Base-by-base conservation (phyloP, 345 rosid genomes). In the Cardiospermum halicacabum region DNA sequence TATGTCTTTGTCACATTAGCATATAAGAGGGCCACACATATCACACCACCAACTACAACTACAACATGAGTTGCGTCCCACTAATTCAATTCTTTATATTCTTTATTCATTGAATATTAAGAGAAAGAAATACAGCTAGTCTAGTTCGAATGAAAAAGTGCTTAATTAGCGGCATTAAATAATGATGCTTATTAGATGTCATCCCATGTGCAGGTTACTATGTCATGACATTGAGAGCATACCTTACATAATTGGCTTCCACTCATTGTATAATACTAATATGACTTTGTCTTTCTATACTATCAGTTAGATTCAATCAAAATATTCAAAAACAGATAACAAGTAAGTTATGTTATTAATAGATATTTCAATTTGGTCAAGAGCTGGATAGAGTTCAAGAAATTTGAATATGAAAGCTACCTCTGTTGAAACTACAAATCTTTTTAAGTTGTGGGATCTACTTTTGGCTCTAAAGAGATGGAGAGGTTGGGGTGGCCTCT, bases 401-500 rank as follows among this genome's bases (percentile, higher is more conserved):
- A 57, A 3, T 34, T 11, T 1, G 5, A 4, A 34, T 12, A 19
- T 19, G 15, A 31, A 18, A 5, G 56, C 3, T 1, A 34, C 15
- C 18, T 32, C 47, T 15, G 36, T 56, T 42, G 43, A 53, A 42
- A 55, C 43, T 53, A 34, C 39, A 34, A 34, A 34, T 11, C 60
- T 30, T 64, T 34, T 34, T 56, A 73, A 45, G 77, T 60, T 64
- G 82, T 84, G 72, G 89, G 71, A 45, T 77, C 88, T 26, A 80
- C 84, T 53, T 84, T 77, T 18, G 70, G 74, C 68, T 74, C 85
- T 69, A 72, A 31, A 34, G 78, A 7, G 53, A 67, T n/a, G 85
- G 73, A 32, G 89, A 82, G 45, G 97, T 82, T 34, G 92, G 86
- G 39, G 91, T 71, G 64, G 85, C 86, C 62, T 89, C 97, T 58